Conservation (phyloP, 352 stramenopile species). For the Pythium vanterpoolii region DNA sequence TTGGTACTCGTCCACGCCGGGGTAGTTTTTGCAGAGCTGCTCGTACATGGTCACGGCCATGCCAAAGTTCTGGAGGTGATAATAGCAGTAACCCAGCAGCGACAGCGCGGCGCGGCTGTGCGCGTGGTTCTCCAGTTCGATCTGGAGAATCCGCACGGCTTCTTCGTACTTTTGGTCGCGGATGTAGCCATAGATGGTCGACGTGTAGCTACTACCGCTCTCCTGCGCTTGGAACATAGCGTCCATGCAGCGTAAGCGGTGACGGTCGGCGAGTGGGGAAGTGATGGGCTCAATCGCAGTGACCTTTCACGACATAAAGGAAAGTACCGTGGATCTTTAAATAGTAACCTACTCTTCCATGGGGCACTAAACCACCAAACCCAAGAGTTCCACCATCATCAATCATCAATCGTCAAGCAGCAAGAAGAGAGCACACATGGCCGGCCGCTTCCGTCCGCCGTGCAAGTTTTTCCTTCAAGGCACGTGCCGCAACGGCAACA, state of each 20-base stretch:
- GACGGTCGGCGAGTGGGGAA: slow-evolving; percentile 1
- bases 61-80: slow-evolving; percentile 93
- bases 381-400: not conserved
- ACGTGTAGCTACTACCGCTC: slow-evolving; percentile 86
- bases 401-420: not conserved
- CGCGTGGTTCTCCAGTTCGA: slow-evolving; percentile 92
- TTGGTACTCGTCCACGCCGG: slow-evolving; percentile 94
- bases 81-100: slow-evolving; percentile 97
- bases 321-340: not conserved
- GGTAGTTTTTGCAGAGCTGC: slow-evolving; percentile 91
- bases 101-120: slow-evolving; percentile 91
- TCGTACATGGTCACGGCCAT: slow-evolving; percentile 93
- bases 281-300: not conserved
- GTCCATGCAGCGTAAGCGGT: too few relatives aligned
- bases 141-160: slow-evolving; percentile 90
- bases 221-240: slow-evolving; percentile 69
- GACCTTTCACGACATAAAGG: not conserved
- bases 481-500: slow-evolving; percentile 65
- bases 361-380: not conserved
- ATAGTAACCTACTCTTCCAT: not conserved
- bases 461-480: slow-evolving; percentile 76
- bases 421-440: slow-evolving; percentile 7
- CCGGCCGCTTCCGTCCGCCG: slow-evolving; percentile 26
- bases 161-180: slow-evolving; percentile 93
- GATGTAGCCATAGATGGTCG: slow-evolving; percentile 93